Evolutionary conservation across 2,329 filamentous ascomycete genomes (phyloP).

Genomic region (Epichloe festucae): DNA sequence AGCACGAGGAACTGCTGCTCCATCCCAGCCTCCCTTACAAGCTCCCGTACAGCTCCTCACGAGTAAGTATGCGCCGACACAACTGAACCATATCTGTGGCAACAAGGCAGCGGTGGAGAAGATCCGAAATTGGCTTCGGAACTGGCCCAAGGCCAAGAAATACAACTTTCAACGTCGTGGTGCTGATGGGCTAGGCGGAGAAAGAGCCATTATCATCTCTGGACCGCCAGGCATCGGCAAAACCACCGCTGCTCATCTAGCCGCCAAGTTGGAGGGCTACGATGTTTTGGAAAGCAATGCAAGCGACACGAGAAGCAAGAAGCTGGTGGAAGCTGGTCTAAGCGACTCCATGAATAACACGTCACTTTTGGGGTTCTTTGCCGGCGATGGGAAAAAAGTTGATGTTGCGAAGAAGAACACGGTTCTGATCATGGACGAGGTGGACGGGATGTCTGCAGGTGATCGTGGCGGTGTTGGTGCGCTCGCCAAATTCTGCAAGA

Average conservation of each 20-base stretch:
- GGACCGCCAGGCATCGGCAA: conserved; percentile 95
- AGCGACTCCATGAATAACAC: conserved; percentile 87
- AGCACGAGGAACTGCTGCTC: conserved; percentile 13
- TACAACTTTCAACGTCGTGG: conserved; percentile 73
- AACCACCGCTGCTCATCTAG: conserved; percentile 89
- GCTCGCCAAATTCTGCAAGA: conserved; percentile 86
- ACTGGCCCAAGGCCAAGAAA: conserved; percentile 68
- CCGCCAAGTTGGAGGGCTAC: conserved; percentile 84
- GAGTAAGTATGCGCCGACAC: conserved; percentile 82
- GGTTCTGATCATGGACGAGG: conserved; percentile 96
- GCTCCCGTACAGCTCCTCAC: conserved; percentile 69
- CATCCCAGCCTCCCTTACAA: conserved; percentile 26
- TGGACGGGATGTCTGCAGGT: conserved; percentile 96
- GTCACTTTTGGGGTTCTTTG: conserved; percentile 82
- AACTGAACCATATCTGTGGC: conserved; percentile 79
- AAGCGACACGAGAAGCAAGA: conserved; percentile 92
- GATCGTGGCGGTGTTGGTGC: conserved; percentile 93
- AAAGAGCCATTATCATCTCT: conserved; percentile 86
- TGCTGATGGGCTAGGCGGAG: conserved; percentile 68
- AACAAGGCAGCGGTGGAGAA: conserved; percentile 87
- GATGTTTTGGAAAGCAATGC: conserved; percentile 93
- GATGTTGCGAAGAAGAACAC: conserved; percentile 80
- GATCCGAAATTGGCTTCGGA: conserved; percentile 74
- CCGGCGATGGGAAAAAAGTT: conserved; percentile 67
- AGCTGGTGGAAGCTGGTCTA: conserved; percentile 79